Conservation (phyloP, 495 filamentous ascomycete genomes). For the Astrothelium macrocarpum region DNA sequence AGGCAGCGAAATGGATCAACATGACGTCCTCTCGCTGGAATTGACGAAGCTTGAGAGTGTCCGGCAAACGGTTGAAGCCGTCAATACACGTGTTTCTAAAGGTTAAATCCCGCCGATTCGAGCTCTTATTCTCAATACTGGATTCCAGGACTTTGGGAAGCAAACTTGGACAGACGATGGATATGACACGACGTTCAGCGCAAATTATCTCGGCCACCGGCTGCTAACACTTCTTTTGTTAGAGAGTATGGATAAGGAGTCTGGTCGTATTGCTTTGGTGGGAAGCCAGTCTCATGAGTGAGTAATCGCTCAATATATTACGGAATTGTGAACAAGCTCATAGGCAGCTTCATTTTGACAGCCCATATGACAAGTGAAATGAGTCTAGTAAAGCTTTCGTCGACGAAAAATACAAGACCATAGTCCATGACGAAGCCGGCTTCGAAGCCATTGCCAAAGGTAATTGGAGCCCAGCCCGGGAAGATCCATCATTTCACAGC, state of each 20-base stretch:
- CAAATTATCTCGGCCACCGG: background rate
- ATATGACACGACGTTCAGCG: background rate
- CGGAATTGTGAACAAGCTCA: background rate
- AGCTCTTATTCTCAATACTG: conserved; percentile 31
- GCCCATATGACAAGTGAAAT: background rate
- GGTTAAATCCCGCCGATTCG: conserved; percentile 5
- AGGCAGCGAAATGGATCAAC: background rate
- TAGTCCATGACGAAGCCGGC: background rate
- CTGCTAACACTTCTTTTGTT: background rate
- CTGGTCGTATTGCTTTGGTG: conserved; percentile 11
- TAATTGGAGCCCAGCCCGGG: background rate
- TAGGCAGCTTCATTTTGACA: background rate
- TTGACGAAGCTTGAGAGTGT: background rate
- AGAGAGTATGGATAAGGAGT: background rate
- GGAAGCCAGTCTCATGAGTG: conserved; percentile 5
- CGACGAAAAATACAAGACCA: background rate
- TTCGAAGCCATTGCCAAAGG: background rate
- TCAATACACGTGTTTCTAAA: background rate
- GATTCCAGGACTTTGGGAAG: conserved; percentile 27
- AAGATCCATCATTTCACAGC: background rate
- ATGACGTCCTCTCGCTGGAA: background rate
- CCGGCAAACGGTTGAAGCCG: background rate
- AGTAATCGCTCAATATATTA: background rate
- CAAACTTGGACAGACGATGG: conserved; percentile 11
- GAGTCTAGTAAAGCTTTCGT: background rate